phyloP scores from a whole-genome alignment of 768 basidiomycete genomes.

The Leccinum longicurvipes region DNA sequence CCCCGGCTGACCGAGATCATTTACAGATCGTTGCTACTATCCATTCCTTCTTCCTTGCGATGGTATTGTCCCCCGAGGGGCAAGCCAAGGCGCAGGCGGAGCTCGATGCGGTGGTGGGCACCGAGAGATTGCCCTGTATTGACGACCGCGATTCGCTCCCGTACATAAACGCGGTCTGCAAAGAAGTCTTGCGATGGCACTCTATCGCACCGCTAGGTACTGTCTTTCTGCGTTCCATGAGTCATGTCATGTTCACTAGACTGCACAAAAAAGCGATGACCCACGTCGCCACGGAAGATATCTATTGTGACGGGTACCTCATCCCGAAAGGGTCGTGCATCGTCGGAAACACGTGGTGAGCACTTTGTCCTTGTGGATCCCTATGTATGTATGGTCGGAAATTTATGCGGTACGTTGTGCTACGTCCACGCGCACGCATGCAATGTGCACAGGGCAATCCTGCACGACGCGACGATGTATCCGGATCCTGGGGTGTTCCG shows the following conservation, averaged over 20 bases:
- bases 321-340: conserved; percentile 26
- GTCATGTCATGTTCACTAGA: not conserved
- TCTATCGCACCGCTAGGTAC: conserved; percentile 13
- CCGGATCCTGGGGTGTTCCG: conserved; percentile 31
- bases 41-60: conserved; percentile 24
- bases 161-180: conserved; percentile 24
- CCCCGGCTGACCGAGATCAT: not conserved
- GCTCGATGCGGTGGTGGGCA: conserved; percentile 23
- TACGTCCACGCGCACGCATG: not conserved
- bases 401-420: not conserved
- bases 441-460: conserved; percentile 43
- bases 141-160: conserved; percentile 23
- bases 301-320: conserved; percentile 8
- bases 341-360: conserved; percentile 25
- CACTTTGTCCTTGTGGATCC: not conserved
- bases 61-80: conserved; percentile 23
- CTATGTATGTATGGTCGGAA: not conserved
- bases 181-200: conserved; percentile 28
- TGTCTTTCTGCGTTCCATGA: conserved; percentile 14
- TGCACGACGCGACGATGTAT: conserved; percentile 44
- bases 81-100: conserved; percentile 25
- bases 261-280: conserved; percentile 3
- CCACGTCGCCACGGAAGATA: conserved; percentile 23
- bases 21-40: conserved; percentile 13
- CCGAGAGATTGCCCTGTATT: conserved; percentile 18